phyloP scores from a whole-genome alignment of 805 yeast genomes.

The Lachancea dasiensis region DNA sequence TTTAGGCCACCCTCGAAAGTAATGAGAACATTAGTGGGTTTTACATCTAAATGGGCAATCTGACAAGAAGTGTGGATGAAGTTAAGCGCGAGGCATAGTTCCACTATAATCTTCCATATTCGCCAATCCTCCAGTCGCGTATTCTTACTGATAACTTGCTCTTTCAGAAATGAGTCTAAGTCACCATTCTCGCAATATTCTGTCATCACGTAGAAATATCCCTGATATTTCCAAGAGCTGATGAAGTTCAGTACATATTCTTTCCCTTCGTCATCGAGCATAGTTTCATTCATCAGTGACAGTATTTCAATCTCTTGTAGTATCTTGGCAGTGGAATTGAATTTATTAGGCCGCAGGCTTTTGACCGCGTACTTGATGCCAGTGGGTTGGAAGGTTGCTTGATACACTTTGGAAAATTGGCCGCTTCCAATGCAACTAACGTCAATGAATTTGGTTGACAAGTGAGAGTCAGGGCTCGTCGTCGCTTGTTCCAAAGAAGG shows the following conservation, averaged over 20 bases:
- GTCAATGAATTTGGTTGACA: conserved; percentile 47
- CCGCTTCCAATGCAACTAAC: conserved; percentile 76
- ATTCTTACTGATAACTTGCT: conserved; percentile 59
- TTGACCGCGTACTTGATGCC: conserved; percentile 73
- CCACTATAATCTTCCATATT: conserved; percentile 92
- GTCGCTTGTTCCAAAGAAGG: conserved; percentile 6
- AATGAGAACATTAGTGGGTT: conserved; percentile 91
- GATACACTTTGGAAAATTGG: conserved; percentile 84
- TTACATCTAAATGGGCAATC: conserved; percentile 81
- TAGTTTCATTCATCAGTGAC: conserved; percentile 33
- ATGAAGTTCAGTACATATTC: conserved; percentile 74
- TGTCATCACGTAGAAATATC: conserved; percentile 82
- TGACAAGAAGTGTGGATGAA: conserved; percentile 70
- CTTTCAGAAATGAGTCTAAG: conserved; percentile 73
- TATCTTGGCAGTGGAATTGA: conserved; percentile 23
- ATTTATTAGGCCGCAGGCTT: conserved; percentile 54
- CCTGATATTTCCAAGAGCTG: conserved; percentile 79
- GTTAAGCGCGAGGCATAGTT: conserved; percentile 69
- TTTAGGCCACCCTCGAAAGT: conserved; percentile 92
- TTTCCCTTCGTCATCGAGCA: conserved; percentile 46
- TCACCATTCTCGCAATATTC: conserved; percentile 95
- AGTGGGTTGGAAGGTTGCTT: conserved; percentile 60
- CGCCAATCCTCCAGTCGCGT: conserved; percentile 82
- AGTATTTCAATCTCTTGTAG: conserved; percentile 30
- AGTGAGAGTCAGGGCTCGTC: conserved; percentile 34